These are phyloP conservation scores for Corylus avellana DNA, from an alignment of 306 rosid genomes.

Conservation along the genomic window DNA sequence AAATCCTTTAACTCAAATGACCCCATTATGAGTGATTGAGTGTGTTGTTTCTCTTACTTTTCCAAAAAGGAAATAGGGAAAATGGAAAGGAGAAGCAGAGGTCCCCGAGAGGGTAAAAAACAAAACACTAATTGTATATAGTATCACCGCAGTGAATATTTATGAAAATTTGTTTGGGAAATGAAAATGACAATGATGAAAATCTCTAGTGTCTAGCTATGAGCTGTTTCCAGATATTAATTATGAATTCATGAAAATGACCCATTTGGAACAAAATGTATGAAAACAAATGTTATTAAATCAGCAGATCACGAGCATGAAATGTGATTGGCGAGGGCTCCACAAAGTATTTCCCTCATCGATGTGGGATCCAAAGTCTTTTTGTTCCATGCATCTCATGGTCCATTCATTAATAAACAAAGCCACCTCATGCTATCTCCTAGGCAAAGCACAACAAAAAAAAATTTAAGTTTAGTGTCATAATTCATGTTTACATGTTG, in stretches of 20 bases:
- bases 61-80: background rate
- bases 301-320: background rate
- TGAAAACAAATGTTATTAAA: background rate
- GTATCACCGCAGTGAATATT: no score
- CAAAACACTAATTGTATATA: no score
- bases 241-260: background rate
- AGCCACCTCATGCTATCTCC: no score
- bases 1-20: no score
- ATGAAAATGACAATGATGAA: background rate
- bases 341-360: background rate
- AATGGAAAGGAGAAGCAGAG: background rate
- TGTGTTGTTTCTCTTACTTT: no score
- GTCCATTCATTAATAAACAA: background rate
- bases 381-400: background rate
- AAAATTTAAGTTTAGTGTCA: no score
- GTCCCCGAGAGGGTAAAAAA: no score
- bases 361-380: background rate
- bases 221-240: background rate
- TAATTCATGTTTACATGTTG: no score
- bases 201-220: background rate
- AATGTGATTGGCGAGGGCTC: background rate
- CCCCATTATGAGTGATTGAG: no score
- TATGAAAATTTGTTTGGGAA: background rate
- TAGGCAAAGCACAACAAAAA: no score
- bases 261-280: background rate